Evolutionary conservation across 805 yeast genomes (phyloP).

Genomic region (Suhomyces tanzawaensis): DNA sequence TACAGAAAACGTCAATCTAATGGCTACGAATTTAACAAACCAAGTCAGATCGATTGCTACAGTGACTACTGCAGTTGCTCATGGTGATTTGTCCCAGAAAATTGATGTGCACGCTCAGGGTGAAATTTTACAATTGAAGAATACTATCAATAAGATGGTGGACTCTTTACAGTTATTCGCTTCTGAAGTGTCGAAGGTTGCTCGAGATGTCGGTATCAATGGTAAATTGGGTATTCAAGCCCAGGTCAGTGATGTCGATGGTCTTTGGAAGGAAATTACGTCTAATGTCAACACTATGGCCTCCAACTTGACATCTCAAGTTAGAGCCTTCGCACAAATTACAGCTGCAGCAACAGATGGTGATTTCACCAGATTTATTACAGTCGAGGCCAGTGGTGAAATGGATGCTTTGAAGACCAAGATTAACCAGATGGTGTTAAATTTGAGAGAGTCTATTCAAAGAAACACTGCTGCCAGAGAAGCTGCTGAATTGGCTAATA

Average conservation of each 20-base stretch:
- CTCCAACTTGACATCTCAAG: constrained; percentile 87
- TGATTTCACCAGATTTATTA: constrained; percentile 84
- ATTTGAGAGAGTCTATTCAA: constrained; percentile 83
- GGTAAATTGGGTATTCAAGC: constrained; percentile 93
- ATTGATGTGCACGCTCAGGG: constrained; percentile 90
- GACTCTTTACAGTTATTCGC: constrained; percentile 86
- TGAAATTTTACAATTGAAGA: constrained; percentile 79
- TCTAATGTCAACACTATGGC: constrained; percentile 94
- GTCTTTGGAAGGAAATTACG: constrained; percentile 88
- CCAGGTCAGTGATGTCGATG: constrained; percentile 86
- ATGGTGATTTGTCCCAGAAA: constrained; percentile 82
- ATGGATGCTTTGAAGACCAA: constrained; percentile 71
- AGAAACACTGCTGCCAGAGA: constrained; percentile 92
- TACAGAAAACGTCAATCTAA: constrained; percentile 45
- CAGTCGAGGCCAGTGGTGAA: constrained; percentile 90
- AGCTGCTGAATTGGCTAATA: constrained; percentile 88
- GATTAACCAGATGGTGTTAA: constrained; percentile 62
- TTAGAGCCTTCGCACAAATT: constrained; percentile 88
- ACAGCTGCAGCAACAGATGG: constrained; percentile 95
- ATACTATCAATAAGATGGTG: constrained; percentile 90
- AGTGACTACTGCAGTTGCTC: constrained; percentile 89
- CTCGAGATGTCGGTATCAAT: constrained; percentile 89
- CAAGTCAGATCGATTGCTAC: constrained; percentile 89
- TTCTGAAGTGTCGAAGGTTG: constrained; percentile 84
- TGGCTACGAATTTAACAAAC: constrained; percentile 54